These are phyloP conservation scores for Kodamaea lidongshanica DNA, from an alignment of 805 yeast genomes.

Conservation along the genomic window DNA sequence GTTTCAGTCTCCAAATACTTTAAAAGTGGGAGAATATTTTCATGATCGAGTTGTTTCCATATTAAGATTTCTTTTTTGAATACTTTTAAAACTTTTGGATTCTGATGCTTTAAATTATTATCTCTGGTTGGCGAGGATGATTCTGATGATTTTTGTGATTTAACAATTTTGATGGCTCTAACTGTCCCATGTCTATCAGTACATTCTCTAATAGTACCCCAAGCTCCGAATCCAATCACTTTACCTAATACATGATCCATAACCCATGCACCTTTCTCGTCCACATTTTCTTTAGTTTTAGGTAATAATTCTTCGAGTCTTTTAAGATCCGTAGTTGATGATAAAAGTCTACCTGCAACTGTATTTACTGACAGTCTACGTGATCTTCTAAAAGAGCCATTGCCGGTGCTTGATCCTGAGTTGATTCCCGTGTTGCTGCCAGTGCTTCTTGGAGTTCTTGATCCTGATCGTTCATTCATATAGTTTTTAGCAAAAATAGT, in stretches of 20 bases:
- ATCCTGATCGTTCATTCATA: constrained; percentile 18
- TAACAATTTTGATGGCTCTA: constrained; percentile 59
- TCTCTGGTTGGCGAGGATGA: constrained; percentile 7
- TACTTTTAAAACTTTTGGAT: constrained; percentile 46
- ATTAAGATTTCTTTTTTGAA: constrained; percentile 67
- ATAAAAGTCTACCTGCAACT: constrained; percentile 33
- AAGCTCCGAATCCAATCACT: constrained; percentile 82
- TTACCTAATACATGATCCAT: constrained; percentile 61
- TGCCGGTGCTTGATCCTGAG: constrained; percentile 8
- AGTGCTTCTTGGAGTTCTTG: constrained; percentile 16
- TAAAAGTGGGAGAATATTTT: constrained; percentile 56
- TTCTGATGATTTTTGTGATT: constrained; percentile 21
- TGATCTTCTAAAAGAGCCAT: constrained; percentile 28
- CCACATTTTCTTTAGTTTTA: constrained; percentile 35
- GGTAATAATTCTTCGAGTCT: constrained; percentile 15
- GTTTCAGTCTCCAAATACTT: constrained; percentile 55
- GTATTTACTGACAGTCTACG: constrained; percentile 30
- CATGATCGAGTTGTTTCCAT: constrained; percentile 68
- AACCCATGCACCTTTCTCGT: constrained; percentile 65
- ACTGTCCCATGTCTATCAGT: constrained; percentile 26
- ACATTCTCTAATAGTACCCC: constrained; percentile 81
- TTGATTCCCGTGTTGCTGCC: constrained; percentile 7
- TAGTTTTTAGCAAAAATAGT: constrained; percentile 34
- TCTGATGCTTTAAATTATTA: constrained; percentile 20
- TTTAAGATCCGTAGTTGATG: constrained; percentile 31